phyloP scores from a whole-genome alignment of 2,329 filamentous ascomycete species.

The Epichloe uncinata region DNA sequence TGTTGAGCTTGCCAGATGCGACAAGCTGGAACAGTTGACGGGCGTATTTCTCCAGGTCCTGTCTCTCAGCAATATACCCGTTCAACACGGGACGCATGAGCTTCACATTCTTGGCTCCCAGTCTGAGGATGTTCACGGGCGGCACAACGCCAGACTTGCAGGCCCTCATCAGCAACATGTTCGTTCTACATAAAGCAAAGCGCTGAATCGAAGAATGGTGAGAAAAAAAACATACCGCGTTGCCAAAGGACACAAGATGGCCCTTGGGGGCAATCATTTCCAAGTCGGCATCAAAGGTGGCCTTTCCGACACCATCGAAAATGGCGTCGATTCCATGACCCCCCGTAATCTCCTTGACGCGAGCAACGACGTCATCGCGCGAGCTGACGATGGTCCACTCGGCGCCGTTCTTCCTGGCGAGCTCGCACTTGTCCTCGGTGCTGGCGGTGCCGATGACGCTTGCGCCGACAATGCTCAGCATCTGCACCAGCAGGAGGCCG shows the following conservation, averaged over 20 bases:
- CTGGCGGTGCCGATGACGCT: conserved; percentile 69
- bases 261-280: conserved; percentile 67
- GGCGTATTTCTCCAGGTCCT: conserved; percentile 58
- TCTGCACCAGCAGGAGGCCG: conserved; percentile 60
- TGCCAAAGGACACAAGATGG: conserved; percentile 65
- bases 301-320: conserved; percentile 76
- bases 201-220: no score
- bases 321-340: conserved; percentile 63
- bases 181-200: no score
- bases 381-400: conserved; percentile 57
- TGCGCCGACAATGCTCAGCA: conserved; percentile 60
- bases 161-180: no score
- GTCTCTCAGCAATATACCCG: conserved; percentile 53
- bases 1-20: conserved; percentile 52
- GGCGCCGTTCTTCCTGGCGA: conserved; percentile 59
- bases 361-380: conserved; percentile 39
- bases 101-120: conserved; percentile 64
- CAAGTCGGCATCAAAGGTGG: conserved; percentile 68
- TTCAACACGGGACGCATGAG: conserved; percentile 63
- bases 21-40: conserved; percentile 64
- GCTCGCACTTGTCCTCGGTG: conserved; percentile 54
- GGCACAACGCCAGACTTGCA: conserved; percentile 53
- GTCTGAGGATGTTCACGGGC: conserved; percentile 42
- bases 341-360: conserved; percentile 56
- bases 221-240: conserved; percentile 41